Conservation (phyloP, 805 yeast genomes). For the Saccharomycodes ludwigii region DNA sequence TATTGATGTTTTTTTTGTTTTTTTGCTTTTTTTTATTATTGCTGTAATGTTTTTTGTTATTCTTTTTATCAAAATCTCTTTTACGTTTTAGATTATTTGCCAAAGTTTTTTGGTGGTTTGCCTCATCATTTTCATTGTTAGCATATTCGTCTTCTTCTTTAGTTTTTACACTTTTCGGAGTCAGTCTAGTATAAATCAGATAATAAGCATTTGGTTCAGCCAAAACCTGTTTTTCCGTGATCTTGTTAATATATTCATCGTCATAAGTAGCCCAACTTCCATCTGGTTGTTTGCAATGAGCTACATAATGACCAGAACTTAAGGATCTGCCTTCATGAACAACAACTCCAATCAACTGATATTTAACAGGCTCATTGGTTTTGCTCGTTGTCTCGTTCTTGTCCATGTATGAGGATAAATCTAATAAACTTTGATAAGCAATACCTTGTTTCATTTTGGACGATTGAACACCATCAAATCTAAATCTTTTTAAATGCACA, state of each 20-base stretch:
- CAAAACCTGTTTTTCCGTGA: conserved; percentile 61
- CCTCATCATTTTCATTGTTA: no score
- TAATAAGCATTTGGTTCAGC: conserved; percentile 86
- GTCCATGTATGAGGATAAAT: conserved; percentile 52
- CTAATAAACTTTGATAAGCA: conserved; percentile 64
- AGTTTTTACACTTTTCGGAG: conserved; percentile 32
- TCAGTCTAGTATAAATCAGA: conserved; percentile 67
- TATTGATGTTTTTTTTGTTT: background rate
- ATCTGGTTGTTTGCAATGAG: conserved; percentile 86
- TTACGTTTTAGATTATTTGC: background rate
- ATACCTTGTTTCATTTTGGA: conserved; percentile 84
- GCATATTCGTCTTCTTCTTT: background rate
- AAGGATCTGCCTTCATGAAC: conserved; percentile 92
- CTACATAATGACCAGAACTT: conserved; percentile 85
- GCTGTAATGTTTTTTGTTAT: background rate
- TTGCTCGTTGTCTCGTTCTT: conserved; percentile 16
- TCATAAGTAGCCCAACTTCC: conserved; percentile 90
- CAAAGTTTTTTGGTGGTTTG: background rate
- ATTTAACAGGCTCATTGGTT: conserved; percentile 32
- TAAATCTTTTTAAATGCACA: conserved; percentile 81
- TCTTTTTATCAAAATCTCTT: background rate
- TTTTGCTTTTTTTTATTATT: background rate
- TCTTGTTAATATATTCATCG: conserved; percentile 73
- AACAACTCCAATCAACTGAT: conserved; percentile 70
- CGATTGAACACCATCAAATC: conserved; percentile 69